phyloP scores from a whole-genome alignment of 208 protist genomes.

The Trypanosoma lewisi region DNA sequence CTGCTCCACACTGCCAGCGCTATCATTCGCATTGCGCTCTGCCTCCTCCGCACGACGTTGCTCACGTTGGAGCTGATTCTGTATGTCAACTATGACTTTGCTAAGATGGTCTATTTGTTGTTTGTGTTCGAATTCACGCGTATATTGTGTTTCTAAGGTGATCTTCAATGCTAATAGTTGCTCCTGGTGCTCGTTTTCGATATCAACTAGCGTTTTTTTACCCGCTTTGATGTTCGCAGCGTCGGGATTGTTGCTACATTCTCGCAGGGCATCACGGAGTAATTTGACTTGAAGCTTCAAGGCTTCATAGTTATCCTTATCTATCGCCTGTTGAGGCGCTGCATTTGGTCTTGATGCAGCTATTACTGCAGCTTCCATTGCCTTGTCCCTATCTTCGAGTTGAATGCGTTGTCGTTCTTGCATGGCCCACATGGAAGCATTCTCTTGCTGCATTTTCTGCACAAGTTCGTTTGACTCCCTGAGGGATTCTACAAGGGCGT shows the following conservation, averaged over 20 bases:
- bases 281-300: slow-evolving; percentile 55
- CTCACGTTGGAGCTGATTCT: background rate
- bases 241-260: slow-evolving; percentile 5
- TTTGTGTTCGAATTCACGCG: slow-evolving; percentile 38
- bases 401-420: slow-evolving; percentile 4
- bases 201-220: slow-evolving; percentile 45
- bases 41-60: background rate
- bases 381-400: slow-evolving; percentile 30
- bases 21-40: too few relatives aligned
- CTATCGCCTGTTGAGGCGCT: slow-evolving; percentile 33
- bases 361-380: slow-evolving; percentile 24
- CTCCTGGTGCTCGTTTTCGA: slow-evolving; percentile 61
- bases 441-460: slow-evolving; percentile 30
- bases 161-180: slow-evolving; percentile 60
- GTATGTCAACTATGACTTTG: slow-evolving; percentile 37
- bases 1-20: too few relatives aligned
- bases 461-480: slow-evolving; percentile 30
- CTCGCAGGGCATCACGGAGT: slow-evolving; percentile 50
- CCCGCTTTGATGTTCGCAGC: slow-evolving; percentile 8
- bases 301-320: slow-evolving; percentile 60
- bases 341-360: background rate
- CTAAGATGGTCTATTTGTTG: slow-evolving; percentile 33
- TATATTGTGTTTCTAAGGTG: slow-evolving; percentile 33
- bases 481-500: slow-evolving; percentile 27
- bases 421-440: background rate